Conservation (phyloP, 2,329 filamentous ascomycete genomes). For the Fusarium brachygibbosum region DNA sequence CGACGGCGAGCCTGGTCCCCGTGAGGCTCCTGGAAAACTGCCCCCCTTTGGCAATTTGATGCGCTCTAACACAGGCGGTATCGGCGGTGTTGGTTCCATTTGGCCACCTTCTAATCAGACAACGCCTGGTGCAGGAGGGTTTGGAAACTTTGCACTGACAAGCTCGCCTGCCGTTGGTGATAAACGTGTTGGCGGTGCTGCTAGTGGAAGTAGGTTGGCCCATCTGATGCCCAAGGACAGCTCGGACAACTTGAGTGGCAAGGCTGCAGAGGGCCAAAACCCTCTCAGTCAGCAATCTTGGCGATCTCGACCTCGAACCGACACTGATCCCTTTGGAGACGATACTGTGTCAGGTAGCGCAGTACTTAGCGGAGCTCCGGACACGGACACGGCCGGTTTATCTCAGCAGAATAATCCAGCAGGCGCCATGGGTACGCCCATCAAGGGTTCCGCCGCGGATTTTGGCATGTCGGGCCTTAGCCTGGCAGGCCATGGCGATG, state of each 20-base stretch:
- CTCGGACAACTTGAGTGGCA: conserved; percentile 71
- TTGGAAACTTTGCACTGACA: conserved; percentile 87
- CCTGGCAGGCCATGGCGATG: conserved; percentile 69
- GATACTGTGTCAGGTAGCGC: conserved; percentile 76
- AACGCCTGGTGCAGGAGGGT: conserved; percentile 79
- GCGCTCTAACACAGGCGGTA: conserved; percentile 68
- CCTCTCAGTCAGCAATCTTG: conserved; percentile 62
- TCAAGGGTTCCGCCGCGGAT: conserved; percentile 68
- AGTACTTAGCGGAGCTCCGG: conserved; percentile 80
- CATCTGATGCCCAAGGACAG: conserved; percentile 85
- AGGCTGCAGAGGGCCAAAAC: conserved; percentile 64
- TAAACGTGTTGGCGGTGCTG: conserved; percentile 78
- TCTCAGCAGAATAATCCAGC: conserved; percentile 53
- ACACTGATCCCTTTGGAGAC: conserved; percentile 83
- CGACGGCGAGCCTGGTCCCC: conserved; percentile 54
- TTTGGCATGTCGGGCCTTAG: conserved; percentile 74
- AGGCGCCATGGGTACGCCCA: conserved; percentile 65
- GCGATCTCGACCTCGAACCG: conserved; percentile 73
- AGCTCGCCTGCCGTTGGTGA: conserved; percentile 71
- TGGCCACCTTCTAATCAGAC: conserved; percentile 65
- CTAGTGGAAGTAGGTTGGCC: conserved; percentile 86
- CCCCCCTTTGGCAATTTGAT: conserved; percentile 62
- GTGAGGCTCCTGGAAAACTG: conserved; percentile 52
- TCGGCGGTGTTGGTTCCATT: conserved; percentile 60
- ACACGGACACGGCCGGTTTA: conserved; percentile 65